Evolutionary conservation across 305 asterid species (phyloP), one percentile per base, ranked within the genome.

Genomic region (Ajuga reptans): DNA sequence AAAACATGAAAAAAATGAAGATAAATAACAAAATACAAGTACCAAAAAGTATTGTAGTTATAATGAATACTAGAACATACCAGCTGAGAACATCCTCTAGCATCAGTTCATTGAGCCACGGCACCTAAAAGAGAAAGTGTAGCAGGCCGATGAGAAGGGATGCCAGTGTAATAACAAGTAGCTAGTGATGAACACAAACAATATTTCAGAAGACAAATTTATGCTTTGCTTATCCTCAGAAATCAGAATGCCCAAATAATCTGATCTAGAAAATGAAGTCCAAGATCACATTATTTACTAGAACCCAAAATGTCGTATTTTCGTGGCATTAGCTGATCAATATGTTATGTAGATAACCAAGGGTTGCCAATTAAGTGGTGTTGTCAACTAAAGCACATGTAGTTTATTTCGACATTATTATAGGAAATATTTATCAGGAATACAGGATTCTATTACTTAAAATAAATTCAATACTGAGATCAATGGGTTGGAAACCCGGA

Each of bases 101-200:
- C 81, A 75, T 85, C 82, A 91, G 80, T 91, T 91, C 87, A 91
- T 71, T 31, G 98, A 89, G 55, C 98, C 98, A 75, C 95, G 96
- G 6, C 98, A 92, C 86, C 98, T 90, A 68, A 71, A 72, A 81
- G 64, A 74, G 55, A 64, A 61, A 51, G 72, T 66, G 3, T 71
- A 71, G 58, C 33, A 39, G 55, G 39, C 64, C 62, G 42, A 24
- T 61, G 58, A 63, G 67, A 72, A 58, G 10, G 41, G 15, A 70
- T 58, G 61, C 41, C 34, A 50, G 69, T n/a, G 18, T 43, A 69
- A 34, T 1, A 21, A 33, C 17, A 76, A 59, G 56, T 29, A 33
- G 51, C 54, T 36, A 49, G 18, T 5, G 14, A 37, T 37, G 47
- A 21, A 73, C n/a, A 46, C 41, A 31, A 61, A 47, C 5, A 42